Conservation (phyloP, 2,329 filamentous ascomycete genomes). For the Paecilomyces sp. region DNA sequence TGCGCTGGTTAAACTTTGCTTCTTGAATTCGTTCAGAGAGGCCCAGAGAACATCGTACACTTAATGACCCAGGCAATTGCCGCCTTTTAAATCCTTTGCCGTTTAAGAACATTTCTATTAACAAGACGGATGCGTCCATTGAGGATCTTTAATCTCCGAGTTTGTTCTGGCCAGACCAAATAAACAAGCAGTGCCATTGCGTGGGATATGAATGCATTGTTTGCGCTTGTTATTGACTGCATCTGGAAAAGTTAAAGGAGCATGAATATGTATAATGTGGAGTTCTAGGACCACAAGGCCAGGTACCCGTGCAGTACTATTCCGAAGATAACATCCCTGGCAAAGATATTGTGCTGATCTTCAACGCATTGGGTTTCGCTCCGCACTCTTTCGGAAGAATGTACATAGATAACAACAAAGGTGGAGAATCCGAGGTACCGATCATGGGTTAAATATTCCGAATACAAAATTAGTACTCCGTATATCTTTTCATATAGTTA, state of each 20-base stretch:
- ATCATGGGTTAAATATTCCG: neutral
- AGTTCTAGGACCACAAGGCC: neutral
- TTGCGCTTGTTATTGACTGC: neutral
- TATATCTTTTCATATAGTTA: too few relatives aligned
- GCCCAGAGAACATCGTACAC: neutral
- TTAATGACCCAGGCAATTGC: neutral
- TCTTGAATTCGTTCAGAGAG: neutral
- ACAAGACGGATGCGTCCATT: neutral
- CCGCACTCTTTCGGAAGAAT: neutral
- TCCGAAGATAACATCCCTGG: neutral
- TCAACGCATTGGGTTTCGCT: neutral
- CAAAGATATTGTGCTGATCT: neutral
- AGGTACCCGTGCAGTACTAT: neutral
- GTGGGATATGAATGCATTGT: neutral
- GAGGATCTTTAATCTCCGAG: neutral
- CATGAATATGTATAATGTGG: neutral
- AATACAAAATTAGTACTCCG: neutral
- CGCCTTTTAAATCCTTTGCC: neutral
- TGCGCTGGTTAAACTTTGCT: neutral
- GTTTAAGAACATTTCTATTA: neutral
- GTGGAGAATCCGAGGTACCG: neutral
- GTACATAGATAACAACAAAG: too few relatives aligned
- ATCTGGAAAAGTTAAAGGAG: neutral
- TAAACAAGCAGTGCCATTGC: neutral
- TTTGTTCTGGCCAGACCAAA: neutral